Base-by-base conservation (phyloP, 192 early-diverging fungal species). In the Hyaloraphidium curvatum region DNA sequence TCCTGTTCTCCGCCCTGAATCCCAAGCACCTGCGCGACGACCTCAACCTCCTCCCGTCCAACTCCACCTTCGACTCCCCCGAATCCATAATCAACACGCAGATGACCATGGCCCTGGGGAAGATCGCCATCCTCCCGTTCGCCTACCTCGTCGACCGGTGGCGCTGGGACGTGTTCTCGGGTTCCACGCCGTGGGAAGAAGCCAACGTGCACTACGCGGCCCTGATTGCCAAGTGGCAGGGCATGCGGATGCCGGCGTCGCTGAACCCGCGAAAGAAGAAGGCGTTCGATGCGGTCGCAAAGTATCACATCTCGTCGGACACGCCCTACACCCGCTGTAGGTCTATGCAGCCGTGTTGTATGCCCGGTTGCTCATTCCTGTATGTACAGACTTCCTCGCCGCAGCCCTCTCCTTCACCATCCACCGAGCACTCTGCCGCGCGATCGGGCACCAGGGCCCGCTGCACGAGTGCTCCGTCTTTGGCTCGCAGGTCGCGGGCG, bases 391-490 rank as follows among this genome's bases (percentile, higher is more conserved):
- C 43, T 11, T 5, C 19, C 14, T 11, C 43, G 14, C 62, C 39
- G 35, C 28, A 25, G 39, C 56, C 7, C 14, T 61, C 28, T 40
- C 55, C 37, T 64, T 64, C 51, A 54, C 55, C 22, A 57, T 64
- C 41, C 60, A 64, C 55, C 14, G n/a, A 1, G 41, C 54, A 7
- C 41, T 63, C 22, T 64, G 62, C 59, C 33, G 53, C 13, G 48
- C 52, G 2, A 50, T 55, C n/a, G 55, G 59, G 2, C 11, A 50
- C 43, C 39, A 48, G 0, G 60, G 59, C 23, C 62, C 64, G 9
- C 39, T 66, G 17, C 63, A 66, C 55, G 62, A 65, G 23, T 66
- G 64, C 40, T 25, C 31, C n/a, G 62, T 66, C 37, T 66, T 56
- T 52, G 16, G 52, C 28, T 61, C 50, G 48, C 55, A 64, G 62